Base-by-base conservation (phyloP, 1,139 yeast genomes). In the Chernovozyma aurita region DNA sequence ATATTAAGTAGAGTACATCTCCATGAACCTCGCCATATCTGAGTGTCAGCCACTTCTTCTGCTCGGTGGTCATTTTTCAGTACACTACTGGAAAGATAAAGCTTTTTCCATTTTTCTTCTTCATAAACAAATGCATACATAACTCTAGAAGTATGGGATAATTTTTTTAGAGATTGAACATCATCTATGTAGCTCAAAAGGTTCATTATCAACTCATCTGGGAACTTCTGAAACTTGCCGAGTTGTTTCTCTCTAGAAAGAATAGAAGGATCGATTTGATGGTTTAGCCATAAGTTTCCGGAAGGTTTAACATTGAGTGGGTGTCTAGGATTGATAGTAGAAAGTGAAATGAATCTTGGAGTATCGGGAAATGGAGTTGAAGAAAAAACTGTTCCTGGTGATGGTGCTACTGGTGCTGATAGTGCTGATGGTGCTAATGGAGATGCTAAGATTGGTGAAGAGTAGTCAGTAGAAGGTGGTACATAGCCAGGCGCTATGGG, bases 21-120 rank as follows among this genome's bases (percentile, higher is more conserved):
- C 96, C 96, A 87, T 1, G 86, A 72, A 0, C 95, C 95, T 30
- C 52, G 56, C 96, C 96, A 87, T 6, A 6, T 13, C 6, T 7
- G 28, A 14, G 9, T 16, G 6, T 13, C 12, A 8, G 11, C 28
- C 8, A 20, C 6, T 20, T 20, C 22, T 20, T 20, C 8, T 7
- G 6, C 9, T 6, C 8, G 8, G 18, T 54, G 43, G 45, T 37
- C 35, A 15, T 39, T 35, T 45, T 42, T 54, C 6, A 7, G 6
- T 6, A 9, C 9, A 6, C 6, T 20, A 7, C 9, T 6, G 9
- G 6, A 7, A 16, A 22, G n/a, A 47, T 73, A 78, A 34, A 80
- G 41, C 41, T 65, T 71, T 50, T 82, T 81, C 95, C 95, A 86
- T 17, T 82, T 47, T 41, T 86, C 95, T 47, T 86, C 95, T 49